Percentiles rank a stretch among this genome's conserved stretches.
Evolutionary conservation across 371 early-diverging fungal species (phyloP).

Genomic region (Lichtheimia ramosa): DNA sequence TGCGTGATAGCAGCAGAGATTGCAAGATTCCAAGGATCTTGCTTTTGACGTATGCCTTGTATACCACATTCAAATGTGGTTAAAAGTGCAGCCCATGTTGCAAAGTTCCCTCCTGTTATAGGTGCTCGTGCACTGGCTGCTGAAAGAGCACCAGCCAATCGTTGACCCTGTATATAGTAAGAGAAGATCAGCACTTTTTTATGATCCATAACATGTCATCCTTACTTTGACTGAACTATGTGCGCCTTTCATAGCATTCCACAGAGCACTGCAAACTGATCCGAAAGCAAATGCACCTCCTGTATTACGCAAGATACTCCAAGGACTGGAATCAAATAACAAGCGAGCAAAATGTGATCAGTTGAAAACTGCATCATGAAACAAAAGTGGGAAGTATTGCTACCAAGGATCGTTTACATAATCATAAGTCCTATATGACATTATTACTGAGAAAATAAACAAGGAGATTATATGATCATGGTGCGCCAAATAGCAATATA

Average conservation of each 20-base stretch:
- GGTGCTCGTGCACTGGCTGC: conserved; percentile 95
- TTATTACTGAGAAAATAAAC: too few relatives aligned
- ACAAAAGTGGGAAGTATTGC: background rate
- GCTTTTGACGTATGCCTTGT: conserved; percentile 89
- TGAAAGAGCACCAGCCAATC: conserved; percentile 82
- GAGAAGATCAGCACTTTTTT: background rate
- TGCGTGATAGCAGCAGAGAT: conserved; percentile 92
- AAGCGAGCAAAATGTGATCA: background rate
- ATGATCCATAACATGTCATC: background rate
- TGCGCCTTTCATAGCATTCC: conserved; percentile 96
- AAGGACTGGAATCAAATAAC: conserved; percentile 70
- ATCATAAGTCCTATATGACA: conserved; percentile 14
- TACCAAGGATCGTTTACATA: conserved; percentile 55
- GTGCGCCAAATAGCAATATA: too few relatives aligned
- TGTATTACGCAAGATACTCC: conserved; percentile 93
- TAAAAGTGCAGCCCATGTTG: conserved; percentile 97
- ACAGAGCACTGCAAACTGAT: conserved; percentile 92
- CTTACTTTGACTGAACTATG: conserved; percentile 92
- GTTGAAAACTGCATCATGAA: background rate
- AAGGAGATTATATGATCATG: too few relatives aligned
- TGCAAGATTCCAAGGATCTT: conserved; percentile 96
- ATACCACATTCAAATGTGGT: conserved; percentile 94
- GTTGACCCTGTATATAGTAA: conserved; percentile 68
- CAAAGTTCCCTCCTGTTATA: conserved; percentile 95
- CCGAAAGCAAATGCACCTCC: conserved; percentile 98